Conservation (phyloP, 768 basidiomycete genomes). For the Xerocomellus intermedius region DNA sequence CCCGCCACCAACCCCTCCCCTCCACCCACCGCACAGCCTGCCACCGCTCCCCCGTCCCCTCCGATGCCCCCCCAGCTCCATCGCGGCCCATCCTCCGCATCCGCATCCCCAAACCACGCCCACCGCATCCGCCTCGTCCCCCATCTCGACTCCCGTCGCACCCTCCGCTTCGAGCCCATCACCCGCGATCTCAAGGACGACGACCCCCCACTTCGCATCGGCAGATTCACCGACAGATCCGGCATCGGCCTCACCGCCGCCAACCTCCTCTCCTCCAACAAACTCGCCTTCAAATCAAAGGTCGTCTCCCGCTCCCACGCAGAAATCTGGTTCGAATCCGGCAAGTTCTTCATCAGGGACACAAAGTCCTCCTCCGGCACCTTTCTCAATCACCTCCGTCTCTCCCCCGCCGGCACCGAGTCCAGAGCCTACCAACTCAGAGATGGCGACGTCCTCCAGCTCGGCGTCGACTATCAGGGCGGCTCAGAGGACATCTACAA, state of each 20-base stretch:
- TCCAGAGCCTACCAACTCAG: slow-evolving; percentile 74
- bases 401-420: slow-evolving; percentile 83
- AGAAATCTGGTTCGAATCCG: slow-evolving; percentile 81
- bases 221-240: slow-evolving; percentile 89
- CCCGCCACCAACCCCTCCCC: slow-evolving; percentile 33
- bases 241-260: slow-evolving; percentile 63
- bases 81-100: slow-evolving; percentile 18
- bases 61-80: slow-evolving; percentile 24
- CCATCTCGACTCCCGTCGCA: slow-evolving; percentile 86
- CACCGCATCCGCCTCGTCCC: slow-evolving; percentile 94
- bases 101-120: slow-evolving; percentile 26
- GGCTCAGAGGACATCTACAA: slow-evolving; percentile 97
- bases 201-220: slow-evolving; percentile 77
- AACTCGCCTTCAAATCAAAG: slow-evolving; percentile 93
- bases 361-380: slow-evolving; percentile 90
- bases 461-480: slow-evolving; percentile 97
- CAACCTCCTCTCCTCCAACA: slow-evolving; percentile 70
- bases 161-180: slow-evolving; percentile 91
- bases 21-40: neutral
- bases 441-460: slow-evolving; percentile 92
- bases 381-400: slow-evolving; percentile 90
- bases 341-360: slow-evolving; percentile 84
- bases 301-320: slow-evolving; percentile 94
- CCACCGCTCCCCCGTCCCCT: slow-evolving; percentile 11
- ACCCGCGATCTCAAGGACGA: slow-evolving; percentile 74